A percentile compares a stretch with the other conserved stretches of the same genome.
These are phyloP conservation scores for Chenopodium quinoa DNA, from an alignment of 148 eudicot genomes.

Conservation along the genomic window DNA sequence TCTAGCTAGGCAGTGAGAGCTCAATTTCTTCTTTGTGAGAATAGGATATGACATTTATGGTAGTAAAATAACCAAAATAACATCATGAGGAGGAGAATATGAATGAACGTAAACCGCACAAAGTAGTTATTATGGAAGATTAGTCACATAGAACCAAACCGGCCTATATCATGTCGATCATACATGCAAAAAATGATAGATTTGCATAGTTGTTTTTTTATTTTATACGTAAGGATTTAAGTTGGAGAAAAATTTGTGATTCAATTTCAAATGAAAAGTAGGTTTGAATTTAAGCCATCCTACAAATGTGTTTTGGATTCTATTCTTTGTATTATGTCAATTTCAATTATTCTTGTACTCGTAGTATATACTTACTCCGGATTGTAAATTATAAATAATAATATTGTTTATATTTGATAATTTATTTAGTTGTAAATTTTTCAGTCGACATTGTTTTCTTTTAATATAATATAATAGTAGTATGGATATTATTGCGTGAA, in stretches of 20 bases:
- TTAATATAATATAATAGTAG: too few relatives aligned
- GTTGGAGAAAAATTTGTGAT: slow-evolving; percentile 5
- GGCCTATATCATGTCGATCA: slow-evolving; percentile 8
- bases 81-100: slow-evolving; percentile 4
- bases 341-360: not conserved
- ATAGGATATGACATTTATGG: slow-evolving; percentile 13
- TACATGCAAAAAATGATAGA: not conserved
- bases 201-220: not conserved
- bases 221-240: slow-evolving; percentile 8
- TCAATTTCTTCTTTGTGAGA: not conserved
- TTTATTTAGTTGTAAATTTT: too few relatives aligned
- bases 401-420: too few relatives aligned
- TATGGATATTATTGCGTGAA: too few relatives aligned
- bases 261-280: not conserved
- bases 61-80: not conserved
- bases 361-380: too few relatives aligned
- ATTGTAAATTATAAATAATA: too few relatives aligned
- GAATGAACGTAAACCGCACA: slow-evolving; percentile 5
- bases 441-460: too few relatives aligned
- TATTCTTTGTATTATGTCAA: slow-evolving; percentile 1
- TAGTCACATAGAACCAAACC: slow-evolving; percentile 23
- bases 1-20: not conserved
- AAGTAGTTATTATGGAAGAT: slow-evolving; percentile 9
- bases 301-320: slow-evolving; percentile 6
- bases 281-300: slow-evolving; percentile 15